Conservation (phyloP, 1,284 basidiomycete species). For the Rhodotorula mucilaginosa region DNA sequence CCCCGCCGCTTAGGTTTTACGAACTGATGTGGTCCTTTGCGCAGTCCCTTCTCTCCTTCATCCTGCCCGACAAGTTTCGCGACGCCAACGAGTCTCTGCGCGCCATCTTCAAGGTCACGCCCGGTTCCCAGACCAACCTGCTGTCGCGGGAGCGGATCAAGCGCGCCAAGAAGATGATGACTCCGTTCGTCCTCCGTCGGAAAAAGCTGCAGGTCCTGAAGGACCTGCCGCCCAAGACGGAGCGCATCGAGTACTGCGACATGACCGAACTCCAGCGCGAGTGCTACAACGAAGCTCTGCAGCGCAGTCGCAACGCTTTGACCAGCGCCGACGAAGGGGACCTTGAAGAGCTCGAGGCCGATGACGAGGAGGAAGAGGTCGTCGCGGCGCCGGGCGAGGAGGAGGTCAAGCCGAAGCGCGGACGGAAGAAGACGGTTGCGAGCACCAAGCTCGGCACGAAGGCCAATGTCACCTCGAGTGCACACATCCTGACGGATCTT, state of each 20-base stretch:
- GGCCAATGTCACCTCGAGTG: slow-evolving; percentile 36
- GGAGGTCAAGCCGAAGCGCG: slow-evolving; percentile 45
- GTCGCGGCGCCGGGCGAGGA: slow-evolving; percentile 46
- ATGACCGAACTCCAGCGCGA: slow-evolving; percentile 80
- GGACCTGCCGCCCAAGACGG: slow-evolving; percentile 87
- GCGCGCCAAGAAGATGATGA: slow-evolving; percentile 95
- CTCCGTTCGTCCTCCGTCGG: slow-evolving; percentile 91
- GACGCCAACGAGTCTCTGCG: slow-evolving; percentile 70
- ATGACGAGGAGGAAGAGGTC: slow-evolving; percentile 24
- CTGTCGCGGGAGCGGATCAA: slow-evolving; percentile 65
- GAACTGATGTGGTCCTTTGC: neutral
- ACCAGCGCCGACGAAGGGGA: slow-evolving; percentile 55
- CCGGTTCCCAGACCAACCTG: slow-evolving; percentile 79
- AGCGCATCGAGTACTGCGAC: slow-evolving; percentile 89
- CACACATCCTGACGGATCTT: slow-evolving; percentile 54
- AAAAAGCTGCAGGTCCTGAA: slow-evolving; percentile 92
- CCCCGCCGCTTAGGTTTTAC: neutral
- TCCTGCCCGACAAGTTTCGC: slow-evolving; percentile 85
- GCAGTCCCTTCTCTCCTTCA: slow-evolving; percentile 96
- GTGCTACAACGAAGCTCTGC: slow-evolving; percentile 81
- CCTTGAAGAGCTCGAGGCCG: slow-evolving; percentile 44
- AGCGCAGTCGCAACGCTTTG: slow-evolving; percentile 77
- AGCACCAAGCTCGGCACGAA: slow-evolving; percentile 45
- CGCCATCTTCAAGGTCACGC: slow-evolving; percentile 95
- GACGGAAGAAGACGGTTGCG: slow-evolving; percentile 43